Evolutionary conservation across 352 stramenopile genomes (phyloP), one percentile per base, ranked within the genome.

Genomic region (Lagenidium giganteum): DNA sequence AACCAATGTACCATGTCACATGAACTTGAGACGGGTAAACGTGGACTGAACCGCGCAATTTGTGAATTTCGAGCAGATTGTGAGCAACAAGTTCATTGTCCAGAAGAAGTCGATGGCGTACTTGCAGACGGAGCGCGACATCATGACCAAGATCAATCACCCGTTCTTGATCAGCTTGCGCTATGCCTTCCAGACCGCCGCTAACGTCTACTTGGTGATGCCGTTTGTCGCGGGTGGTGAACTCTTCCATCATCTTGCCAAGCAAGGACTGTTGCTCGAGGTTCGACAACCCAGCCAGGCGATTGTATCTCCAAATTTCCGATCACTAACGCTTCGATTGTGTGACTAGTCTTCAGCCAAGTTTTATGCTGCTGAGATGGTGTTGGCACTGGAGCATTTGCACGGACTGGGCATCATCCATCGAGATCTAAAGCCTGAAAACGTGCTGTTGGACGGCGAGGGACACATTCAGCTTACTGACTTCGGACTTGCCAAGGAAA

Each of bases 91-190:
- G 61, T 87, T 85, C 59, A 73, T 93, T 29, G 74, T 90, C 47
- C 82, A 93, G 63, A 68, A 88, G 56, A 90, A 90, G 41, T 89
- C 77, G 25, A 58, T 91, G 34, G 57, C 67, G 43, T 88, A 89
- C 42, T 44, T 91, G 21, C 76, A 91, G 44, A 71, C 77, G 2
- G 81, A 93, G 57, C 66, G 81, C 30, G 76, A 91, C 50, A 91
- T 91, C 36, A 90, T 93, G 79, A 88, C 76, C 46, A 87, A 91
- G 64, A 85, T 93, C 48, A 77, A 76, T 44, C 81, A 93, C 38
- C 81, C 81, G 36, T 93, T 93, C 53, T 42, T 93, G 5, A 83
- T 91, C 43, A 84, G 67, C 53, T 48, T 93, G 20, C 57, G 68
- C 17, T 90, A 87, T 57, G 78, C 81, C 4, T 93, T 93, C 55